Conservation (phyloP, 768 basidiomycete genomes). For the Chalciporus pseudorubinellus region DNA sequence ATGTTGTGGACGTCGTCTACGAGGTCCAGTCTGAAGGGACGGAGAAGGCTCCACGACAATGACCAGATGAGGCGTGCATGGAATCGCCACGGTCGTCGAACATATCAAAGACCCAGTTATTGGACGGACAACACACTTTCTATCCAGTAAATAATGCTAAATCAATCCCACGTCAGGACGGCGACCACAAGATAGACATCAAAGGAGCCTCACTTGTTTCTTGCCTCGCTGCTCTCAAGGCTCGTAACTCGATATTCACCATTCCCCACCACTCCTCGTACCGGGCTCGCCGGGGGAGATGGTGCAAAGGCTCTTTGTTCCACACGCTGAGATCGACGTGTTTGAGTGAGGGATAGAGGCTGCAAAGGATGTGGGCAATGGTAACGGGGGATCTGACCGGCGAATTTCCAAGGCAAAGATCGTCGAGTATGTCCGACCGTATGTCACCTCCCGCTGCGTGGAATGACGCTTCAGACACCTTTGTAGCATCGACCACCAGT, state of each 20-base stretch:
- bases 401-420: conserved; percentile 24
- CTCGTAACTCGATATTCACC: conserved; percentile 17
- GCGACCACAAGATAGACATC: not conserved
- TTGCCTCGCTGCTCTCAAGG: not conserved
- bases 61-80: too few species aligned
- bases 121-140: not conserved
- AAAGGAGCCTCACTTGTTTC: not conserved
- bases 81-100: too few species aligned
- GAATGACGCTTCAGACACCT: not conserved
- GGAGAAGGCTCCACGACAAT: too few species aligned
- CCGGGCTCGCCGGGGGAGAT: conserved; percentile 7
- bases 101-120: too few species aligned
- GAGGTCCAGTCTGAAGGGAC: too few species aligned
- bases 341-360: conserved; percentile 19
- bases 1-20: too few species aligned
- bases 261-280: conserved; percentile 16
- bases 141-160: not conserved
- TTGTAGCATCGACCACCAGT: conserved; percentile 24
- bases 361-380: conserved; percentile 10
- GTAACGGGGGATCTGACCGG: conserved; percentile 6
- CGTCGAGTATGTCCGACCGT: conserved; percentile 1
- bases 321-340: conserved; percentile 19
- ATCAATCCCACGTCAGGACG: not conserved
- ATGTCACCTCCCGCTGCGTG: not conserved
- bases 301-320: conserved; percentile 13